Evolutionary conservation across 1,139 yeast genomes (phyloP).

Genomic region (Williopsis jadinii): DNA sequence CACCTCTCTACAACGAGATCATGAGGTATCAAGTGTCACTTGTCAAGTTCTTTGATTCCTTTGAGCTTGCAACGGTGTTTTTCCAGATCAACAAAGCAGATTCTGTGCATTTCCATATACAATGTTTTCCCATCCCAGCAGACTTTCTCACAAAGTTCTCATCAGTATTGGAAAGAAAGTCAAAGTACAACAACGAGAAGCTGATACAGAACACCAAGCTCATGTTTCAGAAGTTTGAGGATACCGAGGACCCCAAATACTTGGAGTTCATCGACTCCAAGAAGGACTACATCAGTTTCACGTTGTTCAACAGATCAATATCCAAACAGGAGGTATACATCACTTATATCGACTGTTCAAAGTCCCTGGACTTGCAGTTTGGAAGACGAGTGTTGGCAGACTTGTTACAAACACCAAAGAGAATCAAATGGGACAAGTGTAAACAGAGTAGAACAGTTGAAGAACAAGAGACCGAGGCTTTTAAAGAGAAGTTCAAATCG

Average conservation of each 20-base stretch:
- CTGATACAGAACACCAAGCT: conserved; percentile 37
- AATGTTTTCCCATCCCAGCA: conserved; percentile 51
- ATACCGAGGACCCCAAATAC: conserved; percentile 23
- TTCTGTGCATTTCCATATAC: conserved; percentile 62
- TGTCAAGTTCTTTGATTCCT: conserved; percentile 33
- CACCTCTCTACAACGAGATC: conserved; percentile 35
- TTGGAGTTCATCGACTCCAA: conserved; percentile 30
- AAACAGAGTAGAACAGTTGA: conserved; percentile 53
- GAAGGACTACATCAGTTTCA: conserved; percentile 29
- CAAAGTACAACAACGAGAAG: conserved; percentile 42
- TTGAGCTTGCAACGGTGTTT: conserved; percentile 40
- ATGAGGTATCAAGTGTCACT: conserved; percentile 37
- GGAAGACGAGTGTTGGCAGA: conserved; percentile 71
- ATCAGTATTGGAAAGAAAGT: conserved; percentile 33
- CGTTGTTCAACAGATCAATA: conserved; percentile 27
- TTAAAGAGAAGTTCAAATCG: conserved; percentile 41
- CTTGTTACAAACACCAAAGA: conserved; percentile 48
- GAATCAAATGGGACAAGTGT: conserved; percentile 72
- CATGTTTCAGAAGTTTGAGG: conserved; percentile 30
- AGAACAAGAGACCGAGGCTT: conserved; percentile 49
- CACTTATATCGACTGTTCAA: conserved; percentile 24
- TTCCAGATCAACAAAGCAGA: conserved; percentile 54
- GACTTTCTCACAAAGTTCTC: conserved; percentile 33
- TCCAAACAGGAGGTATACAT: conserved; percentile 24
- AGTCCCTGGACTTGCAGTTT: conserved; percentile 59